Evolutionary conservation across 2,329 filamentous ascomycete genomes (phyloP).

Genomic region (Sporothrix mexicana): DNA sequence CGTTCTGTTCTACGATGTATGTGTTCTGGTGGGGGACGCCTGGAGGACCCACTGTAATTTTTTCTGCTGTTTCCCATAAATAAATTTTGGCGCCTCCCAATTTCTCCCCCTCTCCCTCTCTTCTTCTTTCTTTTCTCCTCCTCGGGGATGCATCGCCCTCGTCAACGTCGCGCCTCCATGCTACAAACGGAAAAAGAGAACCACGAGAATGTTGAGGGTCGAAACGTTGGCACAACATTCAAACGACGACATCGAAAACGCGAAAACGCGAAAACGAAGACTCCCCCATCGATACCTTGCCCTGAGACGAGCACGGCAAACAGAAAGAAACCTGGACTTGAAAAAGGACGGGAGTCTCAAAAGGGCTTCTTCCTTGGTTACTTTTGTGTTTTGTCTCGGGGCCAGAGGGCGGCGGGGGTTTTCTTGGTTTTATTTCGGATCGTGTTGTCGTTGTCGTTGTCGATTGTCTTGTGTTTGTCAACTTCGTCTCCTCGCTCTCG

Average conservation of each 20-base stretch:
- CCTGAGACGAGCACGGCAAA: neutral
- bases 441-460: neutral
- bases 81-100: conserved; percentile 13
- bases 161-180: conserved; percentile 41
- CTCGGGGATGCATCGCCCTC: conserved; percentile 37
- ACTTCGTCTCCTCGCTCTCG: neutral
- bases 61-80: conserved; percentile 28
- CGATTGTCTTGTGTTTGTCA: too few species aligned
- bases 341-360: conserved; percentile 33
- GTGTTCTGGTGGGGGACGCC: neutral
- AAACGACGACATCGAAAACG: too few species aligned
- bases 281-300: neutral
- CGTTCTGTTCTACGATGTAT: too few species aligned
- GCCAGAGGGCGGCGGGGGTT: neutral
- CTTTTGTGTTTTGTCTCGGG: conserved; percentile 6
- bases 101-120: neutral
- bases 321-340: neutral
- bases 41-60: conserved; percentile 26
- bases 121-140: conserved; percentile 22
- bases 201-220: neutral
- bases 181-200: conserved; percentile 39
- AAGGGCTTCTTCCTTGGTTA: conserved; percentile 30
- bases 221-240: neutral
- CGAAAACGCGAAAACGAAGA: too few species aligned
- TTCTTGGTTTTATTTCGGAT: neutral